Percentiles rank a stretch among this genome's conserved stretches.
phyloP scores from a whole-genome alignment of 1,284 basidiomycete genomes.

The Tylopilus sp. region DNA sequence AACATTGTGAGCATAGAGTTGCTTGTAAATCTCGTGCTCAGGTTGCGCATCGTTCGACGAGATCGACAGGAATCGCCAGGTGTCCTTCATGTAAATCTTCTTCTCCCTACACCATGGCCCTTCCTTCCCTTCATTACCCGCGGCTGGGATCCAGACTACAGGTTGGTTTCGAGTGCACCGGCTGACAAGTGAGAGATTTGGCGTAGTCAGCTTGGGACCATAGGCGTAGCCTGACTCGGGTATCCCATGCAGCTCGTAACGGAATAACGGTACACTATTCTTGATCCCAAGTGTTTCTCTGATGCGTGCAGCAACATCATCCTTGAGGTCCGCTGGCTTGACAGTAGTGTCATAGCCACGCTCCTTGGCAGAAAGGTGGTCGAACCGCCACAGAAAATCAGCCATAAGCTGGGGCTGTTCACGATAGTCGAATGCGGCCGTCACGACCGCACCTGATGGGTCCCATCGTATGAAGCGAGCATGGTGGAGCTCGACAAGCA shows the following conservation, averaged over 20 bases:
- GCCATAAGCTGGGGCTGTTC: constrained; percentile 13
- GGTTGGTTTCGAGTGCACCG: constrained; percentile 22
- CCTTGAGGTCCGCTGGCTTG: not conserved
- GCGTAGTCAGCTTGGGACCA: not conserved
- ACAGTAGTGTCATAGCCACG: constrained; percentile 16
- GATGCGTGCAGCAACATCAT: not conserved
- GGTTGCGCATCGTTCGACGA: not conserved
- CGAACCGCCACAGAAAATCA: constrained; percentile 29
- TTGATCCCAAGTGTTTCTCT: constrained; percentile 1
- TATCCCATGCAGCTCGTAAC: constrained; percentile 8
- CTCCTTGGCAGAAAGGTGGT: constrained; percentile 7
- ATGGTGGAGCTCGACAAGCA: constrained; percentile 17
- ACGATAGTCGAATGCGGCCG: constrained; percentile 26
- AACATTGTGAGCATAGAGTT: constrained; percentile 25
- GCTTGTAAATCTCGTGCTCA: constrained; percentile 33
- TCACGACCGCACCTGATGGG: constrained; percentile 27
- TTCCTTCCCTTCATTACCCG: too few species aligned
- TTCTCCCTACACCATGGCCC: not conserved
- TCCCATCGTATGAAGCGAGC: constrained; percentile 41
- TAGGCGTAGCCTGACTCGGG: not conserved
- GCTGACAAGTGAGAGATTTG: not conserved
- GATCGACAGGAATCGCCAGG: not conserved
- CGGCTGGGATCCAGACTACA: constrained; percentile 9
- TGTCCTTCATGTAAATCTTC: not conserved
- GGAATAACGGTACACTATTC: not conserved